Base-by-base conservation (phyloP, 495 filamentous ascomycete genomes). In the Poronia punctata region DNA sequence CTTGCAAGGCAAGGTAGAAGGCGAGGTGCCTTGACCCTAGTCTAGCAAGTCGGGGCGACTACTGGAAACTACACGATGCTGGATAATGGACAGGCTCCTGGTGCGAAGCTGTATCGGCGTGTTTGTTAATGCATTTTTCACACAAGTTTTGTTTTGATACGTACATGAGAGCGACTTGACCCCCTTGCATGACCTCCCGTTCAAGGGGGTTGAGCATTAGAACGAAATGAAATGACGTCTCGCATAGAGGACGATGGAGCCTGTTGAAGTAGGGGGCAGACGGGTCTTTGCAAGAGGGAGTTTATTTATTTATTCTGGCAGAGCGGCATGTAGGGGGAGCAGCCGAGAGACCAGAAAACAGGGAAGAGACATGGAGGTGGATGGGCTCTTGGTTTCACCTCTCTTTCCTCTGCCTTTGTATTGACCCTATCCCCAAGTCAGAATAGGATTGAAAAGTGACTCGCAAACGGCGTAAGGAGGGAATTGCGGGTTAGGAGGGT, bases 61-160 rank as follows among this genome's bases (percentile, higher is more conserved):
- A 20, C 33, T 21, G 21, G 22, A 32, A 7, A 17, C 32, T 37
- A 27, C 19, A 20, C 4, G 21, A 17, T 23, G 19, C 31, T 18
- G 11, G 16, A 35, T 15, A 20, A n/a, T 25, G 15, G 16, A 38
- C 15, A 26, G 8, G 21, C 21, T 33, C 25, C 27, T 27, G 21
- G 16, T 16, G 28, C 33, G 35, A 38, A 21, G 24, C 23, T 5
- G 12, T 15, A 20, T 37, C 9, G 35, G 21, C 38, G n/a, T 33
- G 20, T 33, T 36, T 25, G 18, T 22, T 10, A 14, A 30, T 14
- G 15, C 36, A 29, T 37, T 33, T 33, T 30, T 17, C 25, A 35
- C 36, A 28, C 12, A 28, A 17, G 38, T 51, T 52, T 57, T 48
- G 30, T 58, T 57, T 55, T 48, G 40, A 49, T 58, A 58, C 55